phyloP scores from a whole-genome alignment of 2,329 filamentous ascomycete species.

The Bipolaris cookei region DNA sequence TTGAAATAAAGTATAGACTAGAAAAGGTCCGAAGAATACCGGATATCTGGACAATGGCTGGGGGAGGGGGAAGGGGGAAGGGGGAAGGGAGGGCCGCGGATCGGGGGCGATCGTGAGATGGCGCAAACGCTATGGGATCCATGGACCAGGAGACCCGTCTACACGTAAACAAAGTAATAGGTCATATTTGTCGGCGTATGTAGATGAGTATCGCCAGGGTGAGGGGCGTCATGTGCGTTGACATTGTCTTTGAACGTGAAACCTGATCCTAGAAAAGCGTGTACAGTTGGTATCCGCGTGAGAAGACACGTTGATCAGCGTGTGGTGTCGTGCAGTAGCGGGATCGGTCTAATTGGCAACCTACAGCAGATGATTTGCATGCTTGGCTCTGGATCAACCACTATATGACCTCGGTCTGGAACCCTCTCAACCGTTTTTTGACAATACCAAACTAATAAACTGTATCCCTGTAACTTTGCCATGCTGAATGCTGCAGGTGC shows the following conservation, averaged over 20 bases:
- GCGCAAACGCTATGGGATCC: conserved; percentile 13
- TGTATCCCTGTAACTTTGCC: not conserved
- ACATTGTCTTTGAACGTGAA: not conserved
- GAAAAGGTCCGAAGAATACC: not conserved
- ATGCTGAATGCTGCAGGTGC: not conserved
- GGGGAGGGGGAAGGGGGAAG: not conserved
- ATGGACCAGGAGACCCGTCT: conserved; percentile 4
- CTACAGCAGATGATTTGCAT: not conserved
- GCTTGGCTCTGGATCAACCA: not conserved
- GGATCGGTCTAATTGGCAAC: conserved; percentile 4
- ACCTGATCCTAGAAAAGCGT: conserved; percentile 1
- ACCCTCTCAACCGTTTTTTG: conserved; percentile 1
- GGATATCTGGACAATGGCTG: conserved; percentile 3
- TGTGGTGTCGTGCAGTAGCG: conserved; percentile 11
- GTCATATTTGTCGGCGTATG: not conserved
- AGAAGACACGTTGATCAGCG: not conserved
- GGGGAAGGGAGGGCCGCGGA: not conserved
- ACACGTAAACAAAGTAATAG: conserved; percentile 9
- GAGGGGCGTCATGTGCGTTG: not conserved
- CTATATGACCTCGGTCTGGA: conserved; percentile 3
- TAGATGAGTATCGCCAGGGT: not conserved
- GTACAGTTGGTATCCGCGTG: not conserved
- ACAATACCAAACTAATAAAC: not conserved
- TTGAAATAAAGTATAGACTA: conserved; percentile 18
- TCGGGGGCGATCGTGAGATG: conserved; percentile 11